Conservation (phyloP, 2,329 filamentous ascomycete genomes). For the Colletotrichum sp. region DNA sequence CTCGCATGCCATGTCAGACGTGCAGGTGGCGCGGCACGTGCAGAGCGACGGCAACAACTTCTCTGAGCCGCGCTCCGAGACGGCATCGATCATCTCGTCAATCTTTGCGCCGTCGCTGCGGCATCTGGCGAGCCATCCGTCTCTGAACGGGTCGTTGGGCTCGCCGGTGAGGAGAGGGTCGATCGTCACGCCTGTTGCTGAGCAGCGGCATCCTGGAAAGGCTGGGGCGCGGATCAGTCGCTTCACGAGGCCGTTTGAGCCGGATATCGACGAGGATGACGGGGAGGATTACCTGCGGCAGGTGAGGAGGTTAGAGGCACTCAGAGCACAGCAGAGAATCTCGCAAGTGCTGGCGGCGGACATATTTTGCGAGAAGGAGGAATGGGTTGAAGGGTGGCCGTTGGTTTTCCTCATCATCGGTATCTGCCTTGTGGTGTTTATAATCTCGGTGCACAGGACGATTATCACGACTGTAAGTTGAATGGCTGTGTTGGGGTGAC, state of each 20-base stretch:
- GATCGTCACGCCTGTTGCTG: not conserved
- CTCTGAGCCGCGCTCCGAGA: not conserved
- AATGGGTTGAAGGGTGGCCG: conserved; percentile 6
- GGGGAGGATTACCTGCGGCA: not conserved
- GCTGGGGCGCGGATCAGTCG: conserved; percentile 14
- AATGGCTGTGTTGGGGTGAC: not conserved
- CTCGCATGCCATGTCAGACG: not conserved
- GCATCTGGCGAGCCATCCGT: conserved; percentile 12
- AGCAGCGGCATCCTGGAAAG: conserved; percentile 17
- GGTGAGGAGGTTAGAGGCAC: not conserved
- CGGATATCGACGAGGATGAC: conserved; percentile 7
- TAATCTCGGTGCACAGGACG: conserved; percentile 8
- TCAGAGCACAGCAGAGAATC: not conserved
- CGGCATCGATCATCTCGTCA: conserved; percentile 13
- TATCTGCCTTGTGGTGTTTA: conserved; percentile 8
- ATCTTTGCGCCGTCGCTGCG: conserved; percentile 12
- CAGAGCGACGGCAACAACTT: not conserved
- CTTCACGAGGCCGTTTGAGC: conserved; percentile 13
- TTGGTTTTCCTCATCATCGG: not conserved
- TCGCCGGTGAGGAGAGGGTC: not conserved
- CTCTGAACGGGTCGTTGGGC: not conserved
- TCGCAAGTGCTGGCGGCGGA: not conserved
- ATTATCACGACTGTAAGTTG: conserved; percentile 6
- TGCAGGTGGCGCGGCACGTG: not conserved
- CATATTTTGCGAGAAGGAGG: not conserved